Evolutionary conservation across 169 alveolate species (phyloP).

Genomic region (Plasmodium knowlesi): DNA sequence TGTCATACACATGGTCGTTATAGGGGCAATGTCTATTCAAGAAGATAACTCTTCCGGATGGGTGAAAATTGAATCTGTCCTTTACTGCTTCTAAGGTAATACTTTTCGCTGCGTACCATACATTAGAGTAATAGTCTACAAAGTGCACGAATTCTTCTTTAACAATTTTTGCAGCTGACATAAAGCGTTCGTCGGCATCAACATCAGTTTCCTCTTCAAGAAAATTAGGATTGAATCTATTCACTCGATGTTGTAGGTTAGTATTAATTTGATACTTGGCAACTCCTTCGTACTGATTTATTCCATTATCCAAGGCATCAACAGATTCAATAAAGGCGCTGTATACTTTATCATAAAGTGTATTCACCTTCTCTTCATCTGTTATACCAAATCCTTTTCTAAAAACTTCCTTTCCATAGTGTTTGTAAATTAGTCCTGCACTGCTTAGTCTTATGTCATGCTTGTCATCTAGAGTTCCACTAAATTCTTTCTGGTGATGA

Average conservation of each 20-base stretch:
- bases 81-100: conserved; percentile 74
- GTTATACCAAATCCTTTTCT: conserved; percentile 79
- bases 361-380: conserved; percentile 81
- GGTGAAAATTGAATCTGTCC: conserved; percentile 79
- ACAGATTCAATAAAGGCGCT: conserved; percentile 86
- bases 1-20: conserved; percentile 72
- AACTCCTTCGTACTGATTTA: conserved; percentile 82
- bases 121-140: conserved; percentile 74
- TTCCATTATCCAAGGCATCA: conserved; percentile 94
- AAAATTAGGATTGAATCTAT: conserved; percentile 91
- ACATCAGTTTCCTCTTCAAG: conserved; percentile 81
- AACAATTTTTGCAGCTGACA: conserved; percentile 82
- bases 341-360: conserved; percentile 83
- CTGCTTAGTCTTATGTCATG: conserved; percentile 88
- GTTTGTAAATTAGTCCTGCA: conserved; percentile 93
- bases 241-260: conserved; percentile 83
- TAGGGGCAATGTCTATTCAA: conserved; percentile 83
- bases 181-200: conserved; percentile 83
- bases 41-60: conserved; percentile 84
- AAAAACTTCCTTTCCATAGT: conserved; percentile 87
- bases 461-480: conserved; percentile 79
- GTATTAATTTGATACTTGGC: conserved; percentile 85
- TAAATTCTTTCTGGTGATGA: conserved; percentile 93
- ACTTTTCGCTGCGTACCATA: conserved; percentile 78
- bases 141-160: conserved; percentile 81